A percentile compares a stretch with the other conserved stretches of the same genome.
Evolutionary conservation across 1,284 basidiomycete genomes (phyloP).

Genomic region (Phylloporus gajari): DNA sequence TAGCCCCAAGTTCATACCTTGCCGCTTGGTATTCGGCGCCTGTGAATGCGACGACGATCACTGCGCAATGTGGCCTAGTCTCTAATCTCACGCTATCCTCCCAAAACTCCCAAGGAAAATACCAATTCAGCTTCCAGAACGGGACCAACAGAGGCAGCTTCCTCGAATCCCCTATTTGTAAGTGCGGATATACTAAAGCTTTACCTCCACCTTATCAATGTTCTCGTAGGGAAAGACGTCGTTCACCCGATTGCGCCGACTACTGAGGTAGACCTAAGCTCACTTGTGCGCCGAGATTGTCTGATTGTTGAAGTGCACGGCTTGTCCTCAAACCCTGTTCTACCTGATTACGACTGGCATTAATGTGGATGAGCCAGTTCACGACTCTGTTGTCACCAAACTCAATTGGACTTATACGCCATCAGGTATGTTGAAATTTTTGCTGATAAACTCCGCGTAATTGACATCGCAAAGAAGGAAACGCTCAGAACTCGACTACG

Average conservation of each 20-base stretch:
- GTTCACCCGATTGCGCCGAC: too few species aligned
- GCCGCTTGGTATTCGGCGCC: too few species aligned
- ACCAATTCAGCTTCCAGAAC: background rate
- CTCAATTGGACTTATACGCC: background rate
- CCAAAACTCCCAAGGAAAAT: background rate
- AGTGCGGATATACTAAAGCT: background rate
- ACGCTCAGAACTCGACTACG: background rate
- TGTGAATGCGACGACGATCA: background rate
- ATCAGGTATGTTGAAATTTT: background rate
- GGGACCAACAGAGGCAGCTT: background rate
- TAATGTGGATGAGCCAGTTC: background rate
- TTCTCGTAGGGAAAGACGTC: background rate
- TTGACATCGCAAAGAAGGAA: background rate
- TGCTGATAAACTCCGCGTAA: background rate
- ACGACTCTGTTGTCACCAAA: background rate
- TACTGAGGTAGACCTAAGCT: background rate
- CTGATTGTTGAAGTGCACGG: slow-evolving; percentile 2
- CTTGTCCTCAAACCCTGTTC: background rate
- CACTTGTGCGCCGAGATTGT: too few species aligned
- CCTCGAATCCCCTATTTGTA: background rate
- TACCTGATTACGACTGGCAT: background rate
- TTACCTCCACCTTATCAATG: too few species aligned
- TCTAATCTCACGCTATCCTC: background rate
- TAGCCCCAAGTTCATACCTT: too few species aligned
- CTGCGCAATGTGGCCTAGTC: background rate